These are phyloP conservation scores for Teratosphaeria nubilosa DNA, from an alignment of 2,329 filamentous ascomycete species.

Conservation along the genomic window DNA sequence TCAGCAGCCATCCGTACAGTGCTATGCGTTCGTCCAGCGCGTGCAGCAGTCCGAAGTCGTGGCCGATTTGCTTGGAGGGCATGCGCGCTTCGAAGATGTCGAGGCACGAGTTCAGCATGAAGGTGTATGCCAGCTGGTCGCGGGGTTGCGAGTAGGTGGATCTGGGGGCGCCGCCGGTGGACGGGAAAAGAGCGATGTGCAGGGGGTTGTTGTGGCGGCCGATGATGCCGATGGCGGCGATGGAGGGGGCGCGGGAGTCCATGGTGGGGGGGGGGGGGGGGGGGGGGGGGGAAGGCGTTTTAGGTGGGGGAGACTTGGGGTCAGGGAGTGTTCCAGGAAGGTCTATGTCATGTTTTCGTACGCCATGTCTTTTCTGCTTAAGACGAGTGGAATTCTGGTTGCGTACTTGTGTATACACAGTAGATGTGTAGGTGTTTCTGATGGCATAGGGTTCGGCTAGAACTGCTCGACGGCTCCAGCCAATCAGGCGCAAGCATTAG, in stretches of 20 bases:
- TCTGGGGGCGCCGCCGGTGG: conserved; percentile 22
- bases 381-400: background rate
- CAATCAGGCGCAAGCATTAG: background rate
- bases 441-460: background rate
- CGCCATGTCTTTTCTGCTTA: background rate
- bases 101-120: conserved; percentile 80
- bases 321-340: background rate
- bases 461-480: background rate
- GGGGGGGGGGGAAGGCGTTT: background rate
- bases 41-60: conserved; percentile 85
- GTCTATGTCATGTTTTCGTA: background rate
- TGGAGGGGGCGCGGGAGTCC: conserved; percentile 52
- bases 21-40: conserved; percentile 87
- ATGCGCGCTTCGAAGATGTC: conserved; percentile 87
- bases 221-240: conserved; percentile 88
- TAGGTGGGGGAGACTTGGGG: background rate
- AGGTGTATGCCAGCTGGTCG: conserved; percentile 78
- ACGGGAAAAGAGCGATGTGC: conserved; percentile 82
- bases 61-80: conserved; percentile 60
- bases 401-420: too few relatives aligned
- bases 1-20: conserved; percentile 92
- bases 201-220: conserved; percentile 96
- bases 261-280: conserved; percentile 21
- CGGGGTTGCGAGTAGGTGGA: conserved; percentile 44
- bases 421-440: background rate